phyloP scores from a whole-genome alignment of 1,284 basidiomycete species.

The Microbotryum scabiosae region DNA sequence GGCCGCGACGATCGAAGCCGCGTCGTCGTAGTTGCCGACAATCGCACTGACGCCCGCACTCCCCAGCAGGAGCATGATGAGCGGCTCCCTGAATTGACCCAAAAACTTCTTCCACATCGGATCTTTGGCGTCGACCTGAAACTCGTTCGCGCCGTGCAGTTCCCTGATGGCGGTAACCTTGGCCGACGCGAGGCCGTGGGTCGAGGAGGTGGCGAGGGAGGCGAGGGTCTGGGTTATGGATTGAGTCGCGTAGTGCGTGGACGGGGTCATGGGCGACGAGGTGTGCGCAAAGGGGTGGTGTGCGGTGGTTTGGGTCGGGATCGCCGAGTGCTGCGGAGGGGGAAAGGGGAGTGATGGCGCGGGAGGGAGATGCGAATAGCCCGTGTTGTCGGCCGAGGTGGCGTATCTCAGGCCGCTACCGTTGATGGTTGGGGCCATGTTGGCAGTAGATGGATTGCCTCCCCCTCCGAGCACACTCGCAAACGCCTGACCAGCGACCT shows the following conservation, averaged over 20 bases:
- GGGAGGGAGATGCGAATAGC: slow-evolving; percentile 4
- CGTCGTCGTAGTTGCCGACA: slow-evolving; percentile 91
- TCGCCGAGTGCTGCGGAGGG: background rate
- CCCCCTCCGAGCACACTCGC: too few species aligned
- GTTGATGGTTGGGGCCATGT: too few species aligned
- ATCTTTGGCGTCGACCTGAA: slow-evolving; percentile 75
- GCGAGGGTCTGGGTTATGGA: slow-evolving; percentile 22
- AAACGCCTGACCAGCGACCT: too few species aligned
- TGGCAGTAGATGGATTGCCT: too few species aligned
- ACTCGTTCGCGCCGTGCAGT: slow-evolving; percentile 83
- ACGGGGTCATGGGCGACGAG: slow-evolving; percentile 24
- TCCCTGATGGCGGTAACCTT: slow-evolving; percentile 59
- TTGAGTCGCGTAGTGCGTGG: slow-evolving; percentile 21
- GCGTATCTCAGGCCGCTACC: background rate
- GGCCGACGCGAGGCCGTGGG: slow-evolving; percentile 54
- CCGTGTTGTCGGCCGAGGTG: background rate
- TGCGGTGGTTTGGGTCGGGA: background rate
- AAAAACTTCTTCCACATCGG: slow-evolving; percentile 76
- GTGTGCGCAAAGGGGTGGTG: slow-evolving; percentile 30
- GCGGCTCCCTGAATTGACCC: slow-evolving; percentile 86
- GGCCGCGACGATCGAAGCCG: slow-evolving; percentile 85
- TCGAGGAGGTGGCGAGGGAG: slow-evolving; percentile 14
- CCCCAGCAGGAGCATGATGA: slow-evolving; percentile 80
- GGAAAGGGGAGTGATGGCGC: background rate
- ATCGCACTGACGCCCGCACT: slow-evolving; percentile 78